Evolutionary conservation across 1,284 basidiomycete species (phyloP), one percentile per base, ranked within the genome.

Genomic region (Ceratobasidium sp.): DNA sequence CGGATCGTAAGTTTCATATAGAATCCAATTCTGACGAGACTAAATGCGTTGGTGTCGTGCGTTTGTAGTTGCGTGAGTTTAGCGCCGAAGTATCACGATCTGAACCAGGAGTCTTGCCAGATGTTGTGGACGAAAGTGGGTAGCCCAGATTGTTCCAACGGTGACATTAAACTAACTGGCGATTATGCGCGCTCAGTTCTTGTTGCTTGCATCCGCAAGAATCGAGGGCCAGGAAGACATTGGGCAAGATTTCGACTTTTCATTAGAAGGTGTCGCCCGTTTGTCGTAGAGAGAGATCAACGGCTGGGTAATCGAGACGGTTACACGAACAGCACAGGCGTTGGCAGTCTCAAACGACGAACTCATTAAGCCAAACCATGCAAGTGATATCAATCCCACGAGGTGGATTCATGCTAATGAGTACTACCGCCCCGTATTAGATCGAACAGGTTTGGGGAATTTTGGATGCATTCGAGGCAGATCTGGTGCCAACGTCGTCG

Each of bases 21-120:
- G 9, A 24, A 24, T 22, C 2, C 45, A 5, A n/a, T 51, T 6
- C 4, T 51, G 50, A 27, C 11, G 9, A 8, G 24, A 27, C 5
- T 27, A 24, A 24, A 31, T 64, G 14, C 2, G 24, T 9, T 31
- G 47, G 29, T 14, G 8, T 8, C 27, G 36, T 41, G 36, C 3
- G 47, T 24, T 15, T 29, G 15, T 50, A 64, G 62, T 11, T 45
- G 62, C n/a, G 29, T 64, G 11, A 64, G 62, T 50, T 22, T 64
- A 14, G 62, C 62, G 15, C 19, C 50, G 29, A 64, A 64, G 27
- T 64, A 64, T n/a, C 44, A 19, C 5, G 62, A 64, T 24, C 62
- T 64, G 24, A 45, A 64, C 17, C 31, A n/a, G 8, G 4, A 4
- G 14, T 48, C 62, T 27, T 45, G 62, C 22, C 31, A 51, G 15